phyloP scores from a whole-genome alignment of 2,329 filamentous ascomycete species.

The Fusarium bactridioides region DNA sequence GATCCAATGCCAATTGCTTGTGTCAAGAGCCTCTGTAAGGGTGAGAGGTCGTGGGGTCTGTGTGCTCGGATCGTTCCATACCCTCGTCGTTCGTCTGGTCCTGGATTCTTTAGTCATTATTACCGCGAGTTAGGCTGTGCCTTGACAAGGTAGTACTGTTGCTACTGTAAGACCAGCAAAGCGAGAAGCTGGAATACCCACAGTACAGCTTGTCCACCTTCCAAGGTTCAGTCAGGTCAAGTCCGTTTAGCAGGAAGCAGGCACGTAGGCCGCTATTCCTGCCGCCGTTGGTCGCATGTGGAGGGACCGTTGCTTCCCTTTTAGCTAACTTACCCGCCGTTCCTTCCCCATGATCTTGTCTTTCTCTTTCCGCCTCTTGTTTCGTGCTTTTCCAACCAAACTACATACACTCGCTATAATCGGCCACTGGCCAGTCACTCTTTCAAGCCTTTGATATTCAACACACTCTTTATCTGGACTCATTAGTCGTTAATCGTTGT shows the following conservation, averaged over 20 bases:
- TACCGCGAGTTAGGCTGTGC: conserved; percentile 6
- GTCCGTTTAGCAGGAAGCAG: neutral
- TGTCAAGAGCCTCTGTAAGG: conserved; percentile 32
- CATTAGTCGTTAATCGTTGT: conserved; percentile 18
- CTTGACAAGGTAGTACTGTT: neutral
- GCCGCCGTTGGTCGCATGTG: conserved; percentile 35
- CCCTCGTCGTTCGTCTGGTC: conserved; percentile 19
- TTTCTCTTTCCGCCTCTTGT: conserved; percentile 32
- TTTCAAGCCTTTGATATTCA: conserved; percentile 34
- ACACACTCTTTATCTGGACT: conserved; percentile 32
- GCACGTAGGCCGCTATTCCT: conserved; percentile 25
- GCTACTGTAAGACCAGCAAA: neutral
- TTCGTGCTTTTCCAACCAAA: conserved; percentile 34
- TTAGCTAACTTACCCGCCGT: conserved; percentile 39
- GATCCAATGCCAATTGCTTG: conserved; percentile 16
- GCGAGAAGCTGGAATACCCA: conserved; percentile 19
- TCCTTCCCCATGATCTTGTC: conserved; percentile 36
- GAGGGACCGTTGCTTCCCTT: conserved; percentile 34
- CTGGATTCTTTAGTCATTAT: conserved; percentile 13
- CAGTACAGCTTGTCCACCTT: conserved; percentile 18
- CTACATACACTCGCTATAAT: conserved; percentile 42
- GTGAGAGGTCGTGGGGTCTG: conserved; percentile 16
- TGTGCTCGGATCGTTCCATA: conserved; percentile 30
- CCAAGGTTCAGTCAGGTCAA: conserved; percentile 5
- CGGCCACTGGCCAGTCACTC: conserved; percentile 41